Evolutionary conservation across 2,329 filamentous ascomycete species (phyloP).

Genomic region (Drechslera avenae): DNA sequence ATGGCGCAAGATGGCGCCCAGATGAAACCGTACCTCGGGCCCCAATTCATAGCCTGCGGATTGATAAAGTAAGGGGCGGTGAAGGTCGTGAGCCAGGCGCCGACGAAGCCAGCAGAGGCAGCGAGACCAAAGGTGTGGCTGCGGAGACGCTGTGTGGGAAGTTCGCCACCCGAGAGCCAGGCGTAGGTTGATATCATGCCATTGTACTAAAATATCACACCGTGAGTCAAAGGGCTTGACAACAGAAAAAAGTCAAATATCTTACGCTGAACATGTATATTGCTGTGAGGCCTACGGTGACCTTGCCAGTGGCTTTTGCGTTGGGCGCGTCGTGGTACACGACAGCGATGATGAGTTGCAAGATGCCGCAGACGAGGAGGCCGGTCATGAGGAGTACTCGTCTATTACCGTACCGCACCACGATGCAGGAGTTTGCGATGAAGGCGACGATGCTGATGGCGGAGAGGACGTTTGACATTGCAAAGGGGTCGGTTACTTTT

Average conservation of each 20-base stretch:
- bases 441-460: slow-evolving; percentile 61
- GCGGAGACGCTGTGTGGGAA: slow-evolving; percentile 62
- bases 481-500: slow-evolving; percentile 60
- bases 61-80: slow-evolving; percentile 67
- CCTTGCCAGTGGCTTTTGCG: slow-evolving; percentile 48
- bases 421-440: slow-evolving; percentile 59
- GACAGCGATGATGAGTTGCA: slow-evolving; percentile 60
- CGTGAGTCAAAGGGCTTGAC: too few relatives aligned
- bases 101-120: slow-evolving; percentile 58
- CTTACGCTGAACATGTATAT: slow-evolving; percentile 57
- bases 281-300: slow-evolving; percentile 59
- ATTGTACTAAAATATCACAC: slow-evolving; percentile 50
- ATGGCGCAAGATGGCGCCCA: slow-evolving; percentile 53
- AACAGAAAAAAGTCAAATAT: too few relatives aligned
- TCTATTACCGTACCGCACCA: slow-evolving; percentile 60
- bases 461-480: slow-evolving; percentile 62
- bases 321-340: slow-evolving; percentile 56
- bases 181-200: slow-evolving; percentile 61
- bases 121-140: slow-evolving; percentile 63
- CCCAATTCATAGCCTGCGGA: slow-evolving; percentile 59
- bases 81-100: slow-evolving; percentile 63
- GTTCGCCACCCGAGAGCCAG: slow-evolving; percentile 63
- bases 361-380: slow-evolving; percentile 58
- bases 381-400: slow-evolving; percentile 60
- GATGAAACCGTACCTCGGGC: slow-evolving; percentile 63